Evolutionary conservation across 495 filamentous ascomycete genomes (phyloP), one percentile per base, ranked within the genome.

Genomic region (Aspergillus carlsbadensis): DNA sequence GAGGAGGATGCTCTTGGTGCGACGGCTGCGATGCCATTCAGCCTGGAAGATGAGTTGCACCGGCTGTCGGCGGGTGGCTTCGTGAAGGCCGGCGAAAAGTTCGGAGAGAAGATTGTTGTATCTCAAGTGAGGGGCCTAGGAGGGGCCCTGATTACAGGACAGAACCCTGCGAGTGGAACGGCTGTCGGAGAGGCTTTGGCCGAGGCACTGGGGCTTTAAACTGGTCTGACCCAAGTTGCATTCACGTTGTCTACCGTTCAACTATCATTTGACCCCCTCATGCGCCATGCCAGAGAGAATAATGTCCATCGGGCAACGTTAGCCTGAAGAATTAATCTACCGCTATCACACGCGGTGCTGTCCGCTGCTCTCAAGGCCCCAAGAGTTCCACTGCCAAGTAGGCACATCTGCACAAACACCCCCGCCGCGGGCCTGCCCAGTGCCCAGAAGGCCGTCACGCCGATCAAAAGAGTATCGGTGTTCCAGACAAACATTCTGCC

Each of bases 121-220:
- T 74, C 76, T 47, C 63, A 59, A 51, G 26, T 29, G 26, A 29
- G 8, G 8, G 33, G 44, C 14, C 46, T 42, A 18, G 59, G 50
- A n/a, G 59, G 85, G 1, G 77, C 70, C 62, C 49, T 88, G 49
- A 81, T 88, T 41, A 88, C 85, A 6, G 85, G 85, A 0, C 84
- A 88, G 71, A 88, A 87, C 54, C 84, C 85, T 11, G 76, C 74
- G 11, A 84, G 80, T 64, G 82, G 82, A 17, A 72, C 64, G 40
- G 71, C 54, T 0, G 62, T 87, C 26, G 84, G 73, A 0, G 77
- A 84, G 58, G 67, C 56, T 18, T 35, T 71, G 39, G 22, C 63
- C 24, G 51, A 55, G 59, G 67, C 20, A 37, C 5, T 56, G 22
- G 49, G 49, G 31, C 26, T 29, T 29, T 29, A 8, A 29, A 8